Percentiles rank a stretch among this genome's conserved stretches.
These are phyloP conservation scores for Pythium brassicae DNA, from an alignment of 352 stramenopile species.

Conservation along the genomic window DNA sequence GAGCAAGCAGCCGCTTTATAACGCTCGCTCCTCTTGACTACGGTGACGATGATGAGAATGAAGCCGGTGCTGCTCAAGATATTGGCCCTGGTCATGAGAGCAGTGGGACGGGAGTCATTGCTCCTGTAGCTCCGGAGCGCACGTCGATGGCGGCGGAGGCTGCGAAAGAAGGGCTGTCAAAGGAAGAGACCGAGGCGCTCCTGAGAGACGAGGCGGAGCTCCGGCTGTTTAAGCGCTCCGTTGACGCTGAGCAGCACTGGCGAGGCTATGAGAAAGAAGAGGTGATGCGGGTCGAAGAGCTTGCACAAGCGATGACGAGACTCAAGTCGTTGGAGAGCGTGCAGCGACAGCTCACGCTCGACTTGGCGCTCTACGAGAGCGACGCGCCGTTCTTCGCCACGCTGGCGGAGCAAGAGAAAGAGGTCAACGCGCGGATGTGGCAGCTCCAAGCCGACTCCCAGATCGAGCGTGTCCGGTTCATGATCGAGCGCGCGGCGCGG, in stretches of 20 bases:
- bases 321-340: conserved; percentile 18
- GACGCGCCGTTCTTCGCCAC: conserved; percentile 45
- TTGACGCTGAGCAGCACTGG: conserved; percentile 41
- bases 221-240: conserved; percentile 32
- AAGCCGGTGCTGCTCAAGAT: background rate
- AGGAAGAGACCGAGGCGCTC: conserved; percentile 12
- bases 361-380: conserved; percentile 41
- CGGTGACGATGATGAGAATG: conserved; percentile 14
- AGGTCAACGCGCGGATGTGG: conserved; percentile 43
- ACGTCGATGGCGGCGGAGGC: conserved; percentile 5
- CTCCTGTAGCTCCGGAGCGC: background rate
- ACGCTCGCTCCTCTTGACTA: conserved; percentile 20
- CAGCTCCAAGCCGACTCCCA: conserved; percentile 47
- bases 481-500: conserved; percentile 51
- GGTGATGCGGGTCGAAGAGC: conserved; percentile 29
- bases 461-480: conserved; percentile 48
- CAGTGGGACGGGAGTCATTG: background rate
- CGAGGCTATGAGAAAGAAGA: conserved; percentile 45
- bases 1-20: conserved; percentile 32
- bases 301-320: conserved; percentile 24
- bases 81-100: no score
- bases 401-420: conserved; percentile 40
- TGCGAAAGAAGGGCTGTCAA: conserved; percentile 4
- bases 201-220: conserved; percentile 50
- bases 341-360: conserved; percentile 33